Conservation (phyloP, 2,329 filamentous ascomycete species). For the Sodiomyces alkalinus region DNA sequence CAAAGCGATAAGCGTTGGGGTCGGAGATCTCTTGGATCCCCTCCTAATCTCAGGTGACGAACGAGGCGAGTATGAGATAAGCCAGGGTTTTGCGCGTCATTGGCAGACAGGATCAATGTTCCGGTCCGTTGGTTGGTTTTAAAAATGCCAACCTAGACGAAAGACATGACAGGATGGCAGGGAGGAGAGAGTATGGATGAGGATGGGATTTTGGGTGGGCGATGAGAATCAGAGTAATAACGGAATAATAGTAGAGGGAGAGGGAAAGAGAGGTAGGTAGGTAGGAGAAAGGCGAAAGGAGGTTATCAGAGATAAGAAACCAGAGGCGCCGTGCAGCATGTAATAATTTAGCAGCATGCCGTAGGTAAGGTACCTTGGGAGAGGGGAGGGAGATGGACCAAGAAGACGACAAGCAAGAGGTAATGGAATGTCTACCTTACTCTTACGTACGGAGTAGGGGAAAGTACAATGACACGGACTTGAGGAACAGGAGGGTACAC, state of each 20-base stretch:
- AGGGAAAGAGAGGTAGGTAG: slow-evolving; percentile 2
- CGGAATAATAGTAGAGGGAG: not conserved
- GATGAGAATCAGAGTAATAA: slow-evolving; percentile 2
- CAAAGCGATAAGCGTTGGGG: slow-evolving; percentile 1
- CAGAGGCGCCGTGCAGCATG: not conserved
- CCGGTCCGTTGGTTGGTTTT: not conserved
- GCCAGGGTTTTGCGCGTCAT: slow-evolving; percentile 43
- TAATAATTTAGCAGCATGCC: not conserved
- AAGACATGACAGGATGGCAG: slow-evolving; percentile 1
- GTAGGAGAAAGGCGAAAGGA: slow-evolving; percentile 1
- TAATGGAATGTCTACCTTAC: not conserved
- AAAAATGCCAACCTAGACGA: not conserved
- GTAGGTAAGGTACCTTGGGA: not conserved
- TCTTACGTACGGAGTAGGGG: not conserved
- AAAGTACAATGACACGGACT: not conserved
- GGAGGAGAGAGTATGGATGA: slow-evolving; percentile 5
- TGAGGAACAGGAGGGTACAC: too few species aligned
- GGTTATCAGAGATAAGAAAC: slow-evolving; percentile 2
- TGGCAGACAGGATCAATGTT: slow-evolving; percentile 14
- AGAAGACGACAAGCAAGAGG: not conserved
- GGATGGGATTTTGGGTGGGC: slow-evolving; percentile 1
- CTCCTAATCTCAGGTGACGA: slow-evolving; percentile 34
- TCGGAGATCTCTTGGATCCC: too few species aligned
- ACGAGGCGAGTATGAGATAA: slow-evolving; percentile 40
- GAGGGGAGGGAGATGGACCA: not conserved